Percentiles rank a stretch among this genome's conserved stretches.
Conservation (phyloP, 371 early-diverging fungal genomes). For the Mucor saturninus region DNA sequence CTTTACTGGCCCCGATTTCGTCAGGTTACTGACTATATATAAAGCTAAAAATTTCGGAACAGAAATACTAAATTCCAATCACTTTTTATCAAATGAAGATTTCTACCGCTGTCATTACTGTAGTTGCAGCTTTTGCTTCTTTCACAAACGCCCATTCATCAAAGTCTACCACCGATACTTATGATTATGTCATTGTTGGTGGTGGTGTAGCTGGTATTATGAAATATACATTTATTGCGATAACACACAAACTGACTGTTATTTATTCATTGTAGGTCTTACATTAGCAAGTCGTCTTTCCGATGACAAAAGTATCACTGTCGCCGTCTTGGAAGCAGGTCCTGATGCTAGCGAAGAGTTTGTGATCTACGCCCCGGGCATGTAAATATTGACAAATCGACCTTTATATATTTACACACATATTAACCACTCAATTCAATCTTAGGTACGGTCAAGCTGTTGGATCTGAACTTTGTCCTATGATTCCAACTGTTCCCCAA, state of each 20-base stretch:
- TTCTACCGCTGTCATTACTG: slow-evolving; percentile 15
- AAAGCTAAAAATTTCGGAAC: no score
- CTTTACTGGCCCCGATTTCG: no score
- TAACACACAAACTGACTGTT: no score
- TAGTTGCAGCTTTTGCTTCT: slow-evolving; percentile 8
- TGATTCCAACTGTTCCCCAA: slow-evolving; percentile 23
- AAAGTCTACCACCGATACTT: slow-evolving; percentile 3
- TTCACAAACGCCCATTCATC: slow-evolving; percentile 6
- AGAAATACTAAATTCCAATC: no score
- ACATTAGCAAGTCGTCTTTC: slow-evolving; percentile 22
- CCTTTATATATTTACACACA: background rate
- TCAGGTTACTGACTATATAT: no score
- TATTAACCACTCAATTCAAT: background rate
- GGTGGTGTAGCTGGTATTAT: slow-evolving; percentile 22
- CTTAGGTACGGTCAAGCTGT: slow-evolving; percentile 29
- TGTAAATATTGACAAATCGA: slow-evolving; percentile 9
- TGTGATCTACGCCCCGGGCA: slow-evolving; percentile 22
- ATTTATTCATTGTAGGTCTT: slow-evolving; percentile 6
- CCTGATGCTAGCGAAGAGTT: slow-evolving; percentile 20
- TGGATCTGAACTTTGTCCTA: slow-evolving; percentile 20
- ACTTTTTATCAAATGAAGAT: slow-evolving; percentile 14
- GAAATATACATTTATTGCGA: no score
- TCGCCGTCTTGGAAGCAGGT: slow-evolving; percentile 23
- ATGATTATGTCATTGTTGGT: slow-evolving; percentile 24
- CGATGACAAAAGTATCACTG: slow-evolving; percentile 20